Evolutionary conservation across 2,329 filamentous ascomycete genomes (phyloP).

Genomic region (Diaporthe longicolla): DNA sequence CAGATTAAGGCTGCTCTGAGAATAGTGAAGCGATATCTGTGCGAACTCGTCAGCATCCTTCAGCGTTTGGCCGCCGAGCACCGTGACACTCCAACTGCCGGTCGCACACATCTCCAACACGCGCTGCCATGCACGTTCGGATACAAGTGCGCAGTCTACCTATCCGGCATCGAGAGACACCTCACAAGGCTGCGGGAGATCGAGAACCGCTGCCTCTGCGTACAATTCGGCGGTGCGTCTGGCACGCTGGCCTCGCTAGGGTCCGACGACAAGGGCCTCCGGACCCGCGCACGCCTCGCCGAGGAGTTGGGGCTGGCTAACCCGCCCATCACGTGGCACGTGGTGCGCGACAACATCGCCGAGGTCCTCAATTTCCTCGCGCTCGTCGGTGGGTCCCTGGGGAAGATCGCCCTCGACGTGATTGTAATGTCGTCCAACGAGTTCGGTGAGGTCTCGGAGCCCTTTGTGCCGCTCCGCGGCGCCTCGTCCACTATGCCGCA

Average conservation of each 20-base stretch:
- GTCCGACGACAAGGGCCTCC: slow-evolving; percentile 60
- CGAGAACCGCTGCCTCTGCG: slow-evolving; percentile 60
- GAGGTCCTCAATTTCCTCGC: slow-evolving; percentile 66
- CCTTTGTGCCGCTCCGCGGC: slow-evolving; percentile 67
- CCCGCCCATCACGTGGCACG: slow-evolving; percentile 70
- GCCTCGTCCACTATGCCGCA: slow-evolving; percentile 71
- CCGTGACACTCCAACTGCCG: slow-evolving; percentile 69
- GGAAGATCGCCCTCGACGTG: slow-evolving; percentile 69
- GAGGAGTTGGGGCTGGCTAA: slow-evolving; percentile 61
- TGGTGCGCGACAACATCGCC: slow-evolving; percentile 66
- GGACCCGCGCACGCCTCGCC: slow-evolving; percentile 61
- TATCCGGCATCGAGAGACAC: slow-evolving; percentile 64
- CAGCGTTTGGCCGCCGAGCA: slow-evolving; percentile 59
- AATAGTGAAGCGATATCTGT: slow-evolving; percentile 61
- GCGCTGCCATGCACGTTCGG: slow-evolving; percentile 56
- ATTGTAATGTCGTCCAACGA: slow-evolving; percentile 72
- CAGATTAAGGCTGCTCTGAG: slow-evolving; percentile 66
- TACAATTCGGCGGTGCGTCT: slow-evolving; percentile 70
- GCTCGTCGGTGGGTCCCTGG: slow-evolving; percentile 65
- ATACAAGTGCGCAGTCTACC: slow-evolving; percentile 70
- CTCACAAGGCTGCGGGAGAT: slow-evolving; percentile 62
- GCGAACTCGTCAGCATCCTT: slow-evolving; percentile 59
- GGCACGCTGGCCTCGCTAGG: slow-evolving; percentile 69
- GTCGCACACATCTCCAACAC: slow-evolving; percentile 70
- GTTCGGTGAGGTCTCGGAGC: slow-evolving; percentile 67